Conservation (phyloP, 768 basidiomycete genomes). For the Trametes cubensis region DNA sequence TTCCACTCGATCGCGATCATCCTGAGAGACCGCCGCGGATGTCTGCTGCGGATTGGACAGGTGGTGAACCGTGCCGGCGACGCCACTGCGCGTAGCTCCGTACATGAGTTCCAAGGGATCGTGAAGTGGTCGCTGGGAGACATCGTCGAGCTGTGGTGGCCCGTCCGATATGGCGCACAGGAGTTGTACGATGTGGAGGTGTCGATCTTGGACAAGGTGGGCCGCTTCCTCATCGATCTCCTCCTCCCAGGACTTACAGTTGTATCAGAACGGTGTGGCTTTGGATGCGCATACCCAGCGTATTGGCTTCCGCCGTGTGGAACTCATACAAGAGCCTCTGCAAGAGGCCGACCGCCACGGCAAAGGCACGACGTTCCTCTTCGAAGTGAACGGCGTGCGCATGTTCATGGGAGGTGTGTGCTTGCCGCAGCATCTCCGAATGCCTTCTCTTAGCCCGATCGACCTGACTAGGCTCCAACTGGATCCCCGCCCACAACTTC, state of each 20-base stretch:
- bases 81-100: not conserved
- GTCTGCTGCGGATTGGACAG: not conserved
- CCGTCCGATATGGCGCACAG: conserved; percentile 44
- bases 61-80: not conserved
- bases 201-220: conserved; percentile 34
- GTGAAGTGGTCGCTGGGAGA: conserved; percentile 37
- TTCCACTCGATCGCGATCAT: conserved; percentile 26
- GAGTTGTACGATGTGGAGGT: conserved; percentile 41
- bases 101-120: not conserved
- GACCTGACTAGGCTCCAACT: conserved; percentile 70
- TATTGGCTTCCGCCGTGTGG: conserved; percentile 48
- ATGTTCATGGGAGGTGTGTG: conserved; percentile 47
- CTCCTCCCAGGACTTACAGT: not conserved
- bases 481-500: conserved; percentile 90
- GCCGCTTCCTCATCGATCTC: conserved; percentile 23
- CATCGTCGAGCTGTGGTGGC: conserved; percentile 48
- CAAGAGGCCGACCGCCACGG: conserved; percentile 35
- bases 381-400: conserved; percentile 50
- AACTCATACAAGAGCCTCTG: conserved; percentile 48
- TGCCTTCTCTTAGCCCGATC: conserved; percentile 27
- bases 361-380: conserved; percentile 48
- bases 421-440: not conserved
- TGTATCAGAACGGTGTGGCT: conserved; percentile 1
- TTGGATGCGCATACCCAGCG: conserved; percentile 24
- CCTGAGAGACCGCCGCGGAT: not conserved